Base-by-base conservation (phyloP, 345 rosid species). In the Anastatica hierochuntica region DNA sequence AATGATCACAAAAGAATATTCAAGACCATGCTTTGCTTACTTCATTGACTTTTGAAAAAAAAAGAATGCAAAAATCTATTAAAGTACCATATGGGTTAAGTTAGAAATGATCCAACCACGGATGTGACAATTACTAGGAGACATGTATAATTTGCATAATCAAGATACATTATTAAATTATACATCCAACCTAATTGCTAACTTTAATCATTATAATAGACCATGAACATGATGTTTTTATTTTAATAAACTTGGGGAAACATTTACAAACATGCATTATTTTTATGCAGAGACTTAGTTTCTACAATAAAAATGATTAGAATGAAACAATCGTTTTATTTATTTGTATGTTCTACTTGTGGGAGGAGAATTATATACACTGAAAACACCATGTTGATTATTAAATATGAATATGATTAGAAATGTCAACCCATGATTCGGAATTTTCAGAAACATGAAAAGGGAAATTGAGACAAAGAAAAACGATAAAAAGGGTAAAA, bases 121-220 rank as follows among this genome's bases (percentile, higher is more conserved):
- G 47, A 57, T 65, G 70, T 65, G 70, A 58, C 70, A 43, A 43
- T 43, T 66, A 50, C 53, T 43, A 66, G 13, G 29, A 43, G 70
- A 58, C 64, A 66, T 63, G 33, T 24, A 29, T 4, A 4, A 29
- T 2, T 29, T 29, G 33, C 33, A 2, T 29, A 29, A 29, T 29
- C 33, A 7, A 29, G 2, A 29, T 29, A 29, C n/a, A 7, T 29
- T 29, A 6, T 29, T 29, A 6, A 29, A 29, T 29, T 10, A 48
- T 4, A 9, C 43, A 36, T 51, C 48, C 36, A 43, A 66, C 70
- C 42, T 43, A 50, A 50, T 50, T 57, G 35, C 20, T 43, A 35
- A 16, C 48, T 43, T 49, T 36, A 10, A 20, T 24, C 52, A 57
- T 36, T 29, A 48, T 36, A 11, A 11, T 10, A 40, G 57, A 31